Evolutionary conservation across 208 protist species (phyloP).

Genomic region (Trypanosoma conorhini): DNA sequence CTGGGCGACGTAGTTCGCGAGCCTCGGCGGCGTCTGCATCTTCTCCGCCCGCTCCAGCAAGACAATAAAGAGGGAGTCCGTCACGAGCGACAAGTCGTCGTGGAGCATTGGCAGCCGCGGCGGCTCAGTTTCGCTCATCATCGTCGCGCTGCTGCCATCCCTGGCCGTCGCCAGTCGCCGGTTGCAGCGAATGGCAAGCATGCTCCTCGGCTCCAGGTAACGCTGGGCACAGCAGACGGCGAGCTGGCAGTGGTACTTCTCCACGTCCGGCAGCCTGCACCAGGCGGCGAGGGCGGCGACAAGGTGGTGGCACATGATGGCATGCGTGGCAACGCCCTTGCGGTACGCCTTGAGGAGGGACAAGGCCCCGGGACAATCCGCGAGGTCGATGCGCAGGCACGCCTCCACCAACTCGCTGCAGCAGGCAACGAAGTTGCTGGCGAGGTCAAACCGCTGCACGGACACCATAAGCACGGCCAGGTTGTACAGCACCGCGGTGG

Average conservation of each 20-base stretch:
- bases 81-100: conserved; percentile 24
- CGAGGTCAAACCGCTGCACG: conserved; percentile 61
- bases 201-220: conserved; percentile 40
- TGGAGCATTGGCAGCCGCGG: conserved; percentile 36
- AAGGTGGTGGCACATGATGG: conserved; percentile 71
- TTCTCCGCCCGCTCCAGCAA: conserved; percentile 13
- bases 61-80: conserved; percentile 7
- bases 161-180: conserved; percentile 41
- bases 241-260: conserved; percentile 77
- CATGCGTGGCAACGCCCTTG: conserved; percentile 46
- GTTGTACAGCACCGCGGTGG: conserved; percentile 76
- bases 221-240: conserved; percentile 63
- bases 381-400: conserved; percentile 35
- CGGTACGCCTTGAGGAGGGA: conserved; percentile 30
- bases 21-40: not conserved
- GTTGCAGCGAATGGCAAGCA: conserved; percentile 34
- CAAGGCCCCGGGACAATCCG: not conserved
- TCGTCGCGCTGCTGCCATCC: conserved; percentile 10
- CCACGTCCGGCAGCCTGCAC: conserved; percentile 43
- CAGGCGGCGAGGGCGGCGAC: conserved; percentile 70
- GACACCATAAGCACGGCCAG: conserved; percentile 56
- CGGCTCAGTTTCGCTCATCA: conserved; percentile 22
- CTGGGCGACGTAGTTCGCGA: not conserved
- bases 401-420: conserved; percentile 64
- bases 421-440: conserved; percentile 68